These are phyloP conservation scores for Conringia planisiliqua DNA, from an alignment of 345 rosid genomes.

Conservation along the genomic window DNA sequence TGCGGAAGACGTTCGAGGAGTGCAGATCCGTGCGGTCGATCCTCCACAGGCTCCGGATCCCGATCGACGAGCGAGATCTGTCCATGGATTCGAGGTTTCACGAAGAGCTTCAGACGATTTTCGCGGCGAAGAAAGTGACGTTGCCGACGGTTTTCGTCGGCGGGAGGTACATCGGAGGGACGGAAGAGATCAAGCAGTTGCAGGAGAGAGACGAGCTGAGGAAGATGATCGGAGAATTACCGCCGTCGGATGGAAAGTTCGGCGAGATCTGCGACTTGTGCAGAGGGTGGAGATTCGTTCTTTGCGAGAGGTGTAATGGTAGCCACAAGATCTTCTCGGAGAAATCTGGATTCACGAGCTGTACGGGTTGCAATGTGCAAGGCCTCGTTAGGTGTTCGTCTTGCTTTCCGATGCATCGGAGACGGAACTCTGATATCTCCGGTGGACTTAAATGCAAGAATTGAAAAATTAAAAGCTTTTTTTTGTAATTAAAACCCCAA, in stretches of 20 bases:
- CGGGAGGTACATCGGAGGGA: conserved; percentile 49
- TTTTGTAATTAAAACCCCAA: background rate
- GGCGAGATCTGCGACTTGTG: conserved; percentile 38
- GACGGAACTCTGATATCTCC: conserved; percentile 7
- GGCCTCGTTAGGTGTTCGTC: conserved; percentile 47
- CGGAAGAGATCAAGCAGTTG: conserved; percentile 40
- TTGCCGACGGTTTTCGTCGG: conserved; percentile 55
- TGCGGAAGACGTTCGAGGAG: conserved; percentile 74
- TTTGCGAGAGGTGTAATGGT: conserved; percentile 51
- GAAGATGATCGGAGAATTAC: conserved; percentile 34
- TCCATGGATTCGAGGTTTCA: conserved; percentile 58
- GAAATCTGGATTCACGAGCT: conserved; percentile 42
- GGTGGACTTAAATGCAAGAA: background rate
- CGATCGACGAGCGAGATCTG: conserved; percentile 75
- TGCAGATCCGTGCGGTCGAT: conserved; percentile 58
- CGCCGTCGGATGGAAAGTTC: conserved; percentile 7
- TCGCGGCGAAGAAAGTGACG: conserved; percentile 22
- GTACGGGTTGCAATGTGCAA: conserved; percentile 42
- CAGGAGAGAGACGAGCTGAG: conserved; percentile 49
- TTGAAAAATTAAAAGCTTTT: background rate
- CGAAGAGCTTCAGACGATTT: conserved; percentile 51
- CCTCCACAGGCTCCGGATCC: conserved; percentile 48
- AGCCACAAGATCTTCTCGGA: conserved; percentile 59
- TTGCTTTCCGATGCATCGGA: conserved; percentile 28
- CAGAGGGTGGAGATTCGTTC: conserved; percentile 50